Evolutionary conservation across 176 grass and related monocot genomes (phyloP).

Genomic region (Leersia perrieri): DNA sequence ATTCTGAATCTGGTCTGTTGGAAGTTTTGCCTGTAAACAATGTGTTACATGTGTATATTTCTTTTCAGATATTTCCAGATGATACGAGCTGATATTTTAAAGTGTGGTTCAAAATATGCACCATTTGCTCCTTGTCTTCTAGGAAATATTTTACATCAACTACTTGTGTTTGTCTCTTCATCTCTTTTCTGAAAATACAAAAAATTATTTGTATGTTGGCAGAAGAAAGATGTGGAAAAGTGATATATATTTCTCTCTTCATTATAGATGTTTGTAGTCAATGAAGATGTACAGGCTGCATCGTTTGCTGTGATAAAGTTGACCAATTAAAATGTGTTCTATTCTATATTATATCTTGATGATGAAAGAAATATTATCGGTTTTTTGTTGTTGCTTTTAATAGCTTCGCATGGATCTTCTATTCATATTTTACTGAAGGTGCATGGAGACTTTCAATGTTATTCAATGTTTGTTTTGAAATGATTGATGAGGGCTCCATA

Average conservation of each 20-base stretch:
- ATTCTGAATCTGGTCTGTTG: background rate
- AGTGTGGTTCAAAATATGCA: background rate
- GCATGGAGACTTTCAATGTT: background rate
- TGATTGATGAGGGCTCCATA: background rate
- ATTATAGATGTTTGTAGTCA: background rate
- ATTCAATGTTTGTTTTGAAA: background rate
- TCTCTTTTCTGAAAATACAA: background rate
- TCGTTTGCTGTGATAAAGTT: background rate
- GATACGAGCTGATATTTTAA: background rate
- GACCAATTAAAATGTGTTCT: background rate
- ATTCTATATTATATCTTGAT: background rate
- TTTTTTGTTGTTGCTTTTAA: background rate
- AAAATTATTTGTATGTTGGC: background rate
- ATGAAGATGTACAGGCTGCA: background rate
- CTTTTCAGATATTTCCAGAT: background rate
- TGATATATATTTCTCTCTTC: background rate
- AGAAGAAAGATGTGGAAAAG: background rate
- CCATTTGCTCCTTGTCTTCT: background rate
- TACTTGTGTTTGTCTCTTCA: background rate
- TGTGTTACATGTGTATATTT: background rate
- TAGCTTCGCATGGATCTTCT: background rate
- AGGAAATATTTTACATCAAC: background rate
- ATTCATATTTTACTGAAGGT: conserved; percentile 15
- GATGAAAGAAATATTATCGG: background rate
- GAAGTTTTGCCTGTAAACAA: conserved; percentile 19